Evolutionary conservation across 2,329 filamentous ascomycete genomes (phyloP), one percentile per base, ranked within the genome.

Genomic region (Sphaerulina musiva): DNA sequence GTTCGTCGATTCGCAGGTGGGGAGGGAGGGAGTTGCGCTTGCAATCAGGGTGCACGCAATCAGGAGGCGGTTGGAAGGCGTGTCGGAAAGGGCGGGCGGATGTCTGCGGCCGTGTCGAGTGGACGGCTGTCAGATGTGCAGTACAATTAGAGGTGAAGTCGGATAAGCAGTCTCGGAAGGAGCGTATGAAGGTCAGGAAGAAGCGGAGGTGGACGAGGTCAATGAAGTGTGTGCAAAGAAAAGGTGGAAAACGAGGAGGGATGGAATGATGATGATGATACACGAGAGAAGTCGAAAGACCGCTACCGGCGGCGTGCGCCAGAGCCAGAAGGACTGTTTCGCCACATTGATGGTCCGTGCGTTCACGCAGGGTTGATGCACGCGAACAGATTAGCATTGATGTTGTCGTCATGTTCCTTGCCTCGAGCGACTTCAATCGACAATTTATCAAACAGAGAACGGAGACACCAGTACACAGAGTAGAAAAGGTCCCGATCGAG

Each of bases 151-250:
- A 17, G 32, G 14, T 36, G 41, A 32, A 44, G 14, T 36, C 20
- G 36, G 11, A 32, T 20, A 43, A 43, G 39, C 47, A 26, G 42
- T 34, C 43, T 48, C 38, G 46, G 50, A 59, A 59, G 54, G 57
- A 56, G 54, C 44, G 57, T 50, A 56, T 54, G 51, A 43, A 38
- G 54, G 54, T 57, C 46, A 53, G 50, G 50, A 49, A 51, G 10
- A 39, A 51, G 49, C 31, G 17, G 17, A 31, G 23, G 38, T 10
- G 43, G 44, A 47, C 23, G 43, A 17, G 36, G 32, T 44, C 4
- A 11, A 20, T 44, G 8, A 44, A 26, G 32, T 32, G 48, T 29
- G 26, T 20, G 20, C 20, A 29, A 29, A 29, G 26, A 29, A 29
- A 29, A 29, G 26, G 26, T 6, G 5, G 26, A 29, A 6, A 29